Evolutionary conservation across 2,329 filamentous ascomycete species (phyloP).

Genomic region (Xylaria multiplex): DNA sequence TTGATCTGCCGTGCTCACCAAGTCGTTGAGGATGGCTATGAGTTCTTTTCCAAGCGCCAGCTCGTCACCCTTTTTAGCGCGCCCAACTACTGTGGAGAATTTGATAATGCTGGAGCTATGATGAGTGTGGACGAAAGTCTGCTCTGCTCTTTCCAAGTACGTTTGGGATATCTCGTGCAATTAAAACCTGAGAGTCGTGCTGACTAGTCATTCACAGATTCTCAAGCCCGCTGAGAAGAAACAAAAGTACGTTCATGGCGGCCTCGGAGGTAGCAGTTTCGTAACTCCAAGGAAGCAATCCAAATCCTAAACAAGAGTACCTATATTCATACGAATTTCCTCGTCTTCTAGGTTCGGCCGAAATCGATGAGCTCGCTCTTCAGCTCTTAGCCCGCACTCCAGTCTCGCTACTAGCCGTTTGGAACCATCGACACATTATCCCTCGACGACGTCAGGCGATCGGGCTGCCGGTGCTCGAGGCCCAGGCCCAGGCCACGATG

Average conservation of each 20-base stretch:
- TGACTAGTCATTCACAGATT: constrained; percentile 68
- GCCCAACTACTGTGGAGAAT: constrained; percentile 99
- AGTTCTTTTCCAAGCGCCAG: constrained; percentile 99
- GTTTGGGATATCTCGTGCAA: constrained; percentile 2
- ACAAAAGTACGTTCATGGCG: constrained; percentile 96
- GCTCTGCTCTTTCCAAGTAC: constrained; percentile 97
- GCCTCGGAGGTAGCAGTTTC: constrained; percentile 75
- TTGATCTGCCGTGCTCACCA: constrained; percentile 98
- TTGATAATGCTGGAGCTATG: constrained; percentile 99
- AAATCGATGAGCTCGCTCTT: constrained; percentile 70
- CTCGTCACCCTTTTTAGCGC: constrained; percentile 97
- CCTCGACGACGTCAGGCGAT: constrained; percentile 44
- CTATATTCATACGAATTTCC: constrained; percentile 78
- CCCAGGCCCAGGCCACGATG: constrained; percentile 19
- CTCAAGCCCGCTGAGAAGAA: constrained; percentile 99
- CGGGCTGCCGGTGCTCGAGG: constrained; percentile 26
- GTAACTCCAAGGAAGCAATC: constrained; percentile 75
- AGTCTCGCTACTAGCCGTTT: constrained; percentile 41
- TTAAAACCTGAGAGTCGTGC: constrained; percentile 3
- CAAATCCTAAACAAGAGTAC: constrained; percentile 73
- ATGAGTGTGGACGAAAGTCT: constrained; percentile 99
- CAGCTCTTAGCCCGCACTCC: constrained; percentile 40
- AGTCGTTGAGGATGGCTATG: constrained; percentile 98
- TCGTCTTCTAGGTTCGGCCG: constrained; percentile 92
- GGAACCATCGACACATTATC: constrained; percentile 38